Base-by-base conservation (phyloP, 2,329 filamentous ascomycete species). In the Scytalidium lignicola region DNA sequence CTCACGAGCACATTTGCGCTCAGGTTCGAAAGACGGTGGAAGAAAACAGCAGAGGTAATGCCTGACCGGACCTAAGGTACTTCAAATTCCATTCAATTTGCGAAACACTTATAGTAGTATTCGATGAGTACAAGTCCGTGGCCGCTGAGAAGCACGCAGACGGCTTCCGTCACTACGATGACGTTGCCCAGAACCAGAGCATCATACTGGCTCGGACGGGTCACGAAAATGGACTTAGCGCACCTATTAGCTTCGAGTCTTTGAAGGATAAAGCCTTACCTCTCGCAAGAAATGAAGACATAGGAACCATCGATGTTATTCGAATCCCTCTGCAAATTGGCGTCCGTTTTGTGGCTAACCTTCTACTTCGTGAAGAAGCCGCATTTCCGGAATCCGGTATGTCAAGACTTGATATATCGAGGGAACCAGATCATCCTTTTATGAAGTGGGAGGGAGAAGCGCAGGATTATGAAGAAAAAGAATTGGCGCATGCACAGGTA, bases 231-330 rank as follows among this genome's bases (percentile, higher is more conserved):
- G 21, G 41, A 22, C 51, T 49, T 29, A 53, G 46, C 46, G 46
- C 51, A 52, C 45, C 47, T 43, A 54, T 55, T 46, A 55, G 46
- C 49, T 54, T 52, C 41, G 43, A 52, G 39, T 53, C 49, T 54
- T 49, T 53, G 43, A 55, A 53, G 47, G 23, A 52, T 52, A 47
- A 55, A 55, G 51, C 47, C 12, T 50, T 55, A 43, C 53, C 53
- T 54, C 51, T 55, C 28, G 52, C 46, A 53, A 55, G 48, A 50
- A 55, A 46, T 48, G 49, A 55, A 46, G 46, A 55, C 26, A 46
- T 55, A 46, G 51, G 49, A 50, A 51, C 23, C 17, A 46, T 51
- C 32, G 53, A 55, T 53, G 40, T 53, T 50, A 51, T 55, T 51
- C 46, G 51, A 50, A 40, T 51, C 43, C 51, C 48, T 53, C 46